phyloP scores from a whole-genome alignment of 148 eudicot species.

The Euryodendron excelsum region DNA sequence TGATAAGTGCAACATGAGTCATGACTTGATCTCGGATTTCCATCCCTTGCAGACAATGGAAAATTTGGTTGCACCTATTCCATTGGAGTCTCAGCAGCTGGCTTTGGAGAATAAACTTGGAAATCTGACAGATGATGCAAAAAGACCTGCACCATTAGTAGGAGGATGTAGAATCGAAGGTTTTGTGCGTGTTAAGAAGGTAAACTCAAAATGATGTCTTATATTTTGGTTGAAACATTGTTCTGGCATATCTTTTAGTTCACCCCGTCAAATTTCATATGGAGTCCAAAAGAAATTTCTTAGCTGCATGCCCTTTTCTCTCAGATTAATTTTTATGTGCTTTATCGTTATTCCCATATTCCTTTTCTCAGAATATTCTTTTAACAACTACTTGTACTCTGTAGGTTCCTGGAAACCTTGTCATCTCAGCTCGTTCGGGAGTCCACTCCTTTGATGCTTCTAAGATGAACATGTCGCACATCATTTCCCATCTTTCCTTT shows the following conservation, averaged over 20 bases:
- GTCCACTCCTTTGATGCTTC: slow-evolving; percentile 96
- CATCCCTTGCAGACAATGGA: slow-evolving; percentile 62
- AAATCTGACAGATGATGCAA: slow-evolving; percentile 38
- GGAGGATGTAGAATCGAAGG: slow-evolving; percentile 99
- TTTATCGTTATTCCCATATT: not conserved
- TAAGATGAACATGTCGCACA: slow-evolving; percentile 90
- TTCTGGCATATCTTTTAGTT: not conserved
- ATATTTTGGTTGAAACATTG: not conserved
- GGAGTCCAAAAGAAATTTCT: not conserved
- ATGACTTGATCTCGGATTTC: slow-evolving; percentile 20
- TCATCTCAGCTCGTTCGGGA: slow-evolving; percentile 84
- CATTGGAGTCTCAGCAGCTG: slow-evolving; percentile 42
- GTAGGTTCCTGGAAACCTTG: slow-evolving; percentile 96
- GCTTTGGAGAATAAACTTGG: slow-evolving; percentile 43
- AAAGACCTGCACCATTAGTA: slow-evolving; percentile 74
- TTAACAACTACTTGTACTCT: slow-evolving; percentile 3
- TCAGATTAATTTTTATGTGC: not conserved
- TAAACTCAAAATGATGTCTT: slow-evolving; percentile 12
- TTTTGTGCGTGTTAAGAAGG: slow-evolving; percentile 95
- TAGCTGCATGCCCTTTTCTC: not conserved
- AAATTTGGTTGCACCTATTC: slow-evolving; percentile 63
- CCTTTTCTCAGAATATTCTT: not conserved
- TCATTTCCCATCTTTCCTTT: slow-evolving; percentile 66
- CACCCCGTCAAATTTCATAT: not conserved
- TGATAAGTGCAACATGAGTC: not conserved